Evolutionary conservation across 495 filamentous ascomycete genomes (phyloP).

Genomic region (Pyrenula massariospora): DNA sequence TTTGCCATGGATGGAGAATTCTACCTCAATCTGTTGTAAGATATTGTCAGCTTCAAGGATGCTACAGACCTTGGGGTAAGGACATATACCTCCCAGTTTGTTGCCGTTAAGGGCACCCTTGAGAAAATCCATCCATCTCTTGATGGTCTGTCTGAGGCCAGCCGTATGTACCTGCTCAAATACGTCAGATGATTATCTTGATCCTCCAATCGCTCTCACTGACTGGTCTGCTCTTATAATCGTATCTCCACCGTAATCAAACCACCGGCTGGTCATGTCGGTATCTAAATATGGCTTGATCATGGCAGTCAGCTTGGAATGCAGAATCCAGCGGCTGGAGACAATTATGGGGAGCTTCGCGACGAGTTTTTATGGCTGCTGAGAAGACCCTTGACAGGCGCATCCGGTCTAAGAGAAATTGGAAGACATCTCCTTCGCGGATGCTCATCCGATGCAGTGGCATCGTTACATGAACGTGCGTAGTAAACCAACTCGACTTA

Average conservation of each 20-base stretch:
- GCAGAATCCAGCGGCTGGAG: too few species aligned
- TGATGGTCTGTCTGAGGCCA: slow-evolving; percentile 81
- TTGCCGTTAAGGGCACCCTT: slow-evolving; percentile 86
- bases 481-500: slow-evolving; percentile 12
- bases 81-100: slow-evolving; percentile 78
- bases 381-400: too few species aligned
- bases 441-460: too few species aligned
- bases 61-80: slow-evolving; percentile 5
- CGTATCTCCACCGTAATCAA: slow-evolving; percentile 95
- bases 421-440: too few species aligned
- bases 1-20: slow-evolving; percentile 78
- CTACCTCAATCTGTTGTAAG: slow-evolving; percentile 65
- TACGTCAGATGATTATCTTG: not conserved
- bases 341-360: too few species aligned
- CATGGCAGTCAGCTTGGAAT: too few species aligned
- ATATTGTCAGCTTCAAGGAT: slow-evolving; percentile 4
- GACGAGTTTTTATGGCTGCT: too few species aligned
- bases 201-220: slow-evolving; percentile 7
- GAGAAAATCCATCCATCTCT: slow-evolving; percentile 91
- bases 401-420: too few species aligned
- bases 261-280: slow-evolving; percentile 98
- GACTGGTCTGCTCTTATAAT: slow-evolving; percentile 89
- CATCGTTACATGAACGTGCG: too few species aligned
- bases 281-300: slow-evolving; percentile 94
- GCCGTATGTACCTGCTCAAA: slow-evolving; percentile 65